Evolutionary conservation across 2,329 filamentous ascomycete genomes (phyloP).

Genomic region (Lasiodiplodia hormozganensis): DNA sequence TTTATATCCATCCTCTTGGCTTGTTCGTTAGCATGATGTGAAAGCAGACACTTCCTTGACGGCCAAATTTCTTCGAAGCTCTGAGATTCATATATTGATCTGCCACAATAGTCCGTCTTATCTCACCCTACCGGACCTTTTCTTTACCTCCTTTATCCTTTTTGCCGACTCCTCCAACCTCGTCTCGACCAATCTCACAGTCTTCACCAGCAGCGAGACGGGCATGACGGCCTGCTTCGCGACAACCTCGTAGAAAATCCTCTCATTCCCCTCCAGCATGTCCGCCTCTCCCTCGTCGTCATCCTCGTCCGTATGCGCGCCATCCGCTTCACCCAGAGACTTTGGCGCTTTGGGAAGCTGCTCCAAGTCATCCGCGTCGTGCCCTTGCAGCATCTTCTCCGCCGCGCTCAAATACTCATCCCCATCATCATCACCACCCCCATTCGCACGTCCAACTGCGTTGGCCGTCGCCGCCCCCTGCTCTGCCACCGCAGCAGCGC

Average conservation of each 20-base stretch:
- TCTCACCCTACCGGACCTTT: neutral
- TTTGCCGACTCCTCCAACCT: slow-evolving; percentile 28
- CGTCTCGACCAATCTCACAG: slow-evolving; percentile 58
- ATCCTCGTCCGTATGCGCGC: slow-evolving; percentile 37
- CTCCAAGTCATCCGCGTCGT: neutral
- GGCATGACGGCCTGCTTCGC: slow-evolving; percentile 59
- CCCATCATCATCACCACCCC: neutral
- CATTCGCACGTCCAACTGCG: neutral
- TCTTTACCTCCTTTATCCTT: neutral
- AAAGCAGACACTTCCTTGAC: no score
- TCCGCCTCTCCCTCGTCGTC: slow-evolving; percentile 52
- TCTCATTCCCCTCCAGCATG: slow-evolving; percentile 54
- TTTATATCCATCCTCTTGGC: no score
- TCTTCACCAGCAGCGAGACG: slow-evolving; percentile 57
- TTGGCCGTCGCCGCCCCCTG: neutral
- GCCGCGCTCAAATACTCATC: neutral
- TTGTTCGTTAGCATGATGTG: no score
- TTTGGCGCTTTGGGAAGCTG: neutral
- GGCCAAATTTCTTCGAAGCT: no score
- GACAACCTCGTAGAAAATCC: slow-evolving; percentile 58
- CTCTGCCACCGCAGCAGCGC: neutral
- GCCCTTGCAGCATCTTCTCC: neutral
- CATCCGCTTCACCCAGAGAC: neutral
- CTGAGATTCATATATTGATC: no score
- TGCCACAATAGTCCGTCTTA: neutral